Conservation (phyloP, 2,329 filamentous ascomycete species). For the Epichloe sibirici region DNA sequence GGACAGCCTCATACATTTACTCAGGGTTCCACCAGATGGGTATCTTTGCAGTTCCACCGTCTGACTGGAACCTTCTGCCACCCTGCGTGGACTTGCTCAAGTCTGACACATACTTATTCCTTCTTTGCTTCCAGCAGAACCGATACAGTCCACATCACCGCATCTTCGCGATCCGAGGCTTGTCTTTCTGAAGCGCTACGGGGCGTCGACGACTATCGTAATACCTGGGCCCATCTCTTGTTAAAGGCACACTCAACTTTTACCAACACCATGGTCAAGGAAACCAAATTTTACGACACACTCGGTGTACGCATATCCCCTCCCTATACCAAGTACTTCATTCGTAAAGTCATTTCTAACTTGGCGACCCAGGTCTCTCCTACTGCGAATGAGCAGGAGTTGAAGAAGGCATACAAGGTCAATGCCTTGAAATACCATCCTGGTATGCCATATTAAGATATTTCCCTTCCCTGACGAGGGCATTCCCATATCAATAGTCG, state of each 20-base stretch:
- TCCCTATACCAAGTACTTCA: neutral
- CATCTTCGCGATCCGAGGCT: neutral
- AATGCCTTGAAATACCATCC: constrained; percentile 76
- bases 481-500: neutral
- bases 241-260: constrained; percentile 5
- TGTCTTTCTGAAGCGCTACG: neutral
- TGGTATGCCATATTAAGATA: constrained; percentile 39
- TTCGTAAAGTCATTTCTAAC: neutral
- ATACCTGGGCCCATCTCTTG: neutral
- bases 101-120: neutral
- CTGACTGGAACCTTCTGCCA: neutral
- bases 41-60: neutral
- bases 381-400: constrained; percentile 67
- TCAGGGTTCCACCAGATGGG: neutral
- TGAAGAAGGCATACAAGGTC: constrained; percentile 85
- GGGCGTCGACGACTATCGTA: constrained; percentile 3
- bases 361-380: constrained; percentile 51
- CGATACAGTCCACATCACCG: neutral
- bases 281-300: constrained; percentile 67
- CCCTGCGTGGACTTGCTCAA: neutral
- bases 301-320: constrained; percentile 52
- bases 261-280: constrained; percentile 55
- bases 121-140: neutral
- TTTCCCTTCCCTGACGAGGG: constrained; percentile 7
- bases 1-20: neutral